Conservation (phyloP, 306 rosid species). For the Prunus salicina region DNA sequence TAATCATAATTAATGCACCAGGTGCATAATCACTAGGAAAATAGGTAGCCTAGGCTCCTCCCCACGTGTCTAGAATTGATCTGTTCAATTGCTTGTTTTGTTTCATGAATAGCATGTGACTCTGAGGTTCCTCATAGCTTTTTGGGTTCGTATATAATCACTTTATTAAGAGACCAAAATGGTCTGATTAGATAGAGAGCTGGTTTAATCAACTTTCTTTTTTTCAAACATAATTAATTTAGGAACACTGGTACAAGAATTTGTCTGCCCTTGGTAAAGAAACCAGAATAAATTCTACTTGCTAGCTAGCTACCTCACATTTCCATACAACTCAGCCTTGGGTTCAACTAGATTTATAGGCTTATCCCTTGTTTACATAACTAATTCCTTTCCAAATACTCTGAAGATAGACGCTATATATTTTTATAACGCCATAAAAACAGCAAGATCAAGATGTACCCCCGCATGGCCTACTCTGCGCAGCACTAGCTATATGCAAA, state of each 20-base stretch:
- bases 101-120: conserved; percentile 8
- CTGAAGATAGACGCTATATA: not conserved
- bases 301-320: not conserved
- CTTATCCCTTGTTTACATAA: not conserved
- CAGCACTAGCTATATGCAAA: not conserved
- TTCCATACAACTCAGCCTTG: too few relatives aligned
- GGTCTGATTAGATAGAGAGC: not conserved
- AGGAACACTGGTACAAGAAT: not conserved
- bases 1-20: not conserved
- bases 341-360: not conserved
- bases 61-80: conserved; percentile 24
- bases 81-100: not conserved
- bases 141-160: conserved; percentile 15
- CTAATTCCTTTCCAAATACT: not conserved
- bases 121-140: conserved; percentile 31
- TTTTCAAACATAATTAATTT: not conserved
- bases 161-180: conserved; percentile 1
- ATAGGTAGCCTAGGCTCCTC: not conserved
- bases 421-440: not conserved
- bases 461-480: not conserved
- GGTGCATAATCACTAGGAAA: not conserved
- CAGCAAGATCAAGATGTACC: not conserved
- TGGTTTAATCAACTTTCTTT: not conserved
- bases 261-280: not conserved
- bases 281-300: not conserved